Evolutionary conservation across 2,329 filamentous ascomycete genomes (phyloP), one percentile per base, ranked within the genome.

Genomic region (Aschersonia sp.): DNA sequence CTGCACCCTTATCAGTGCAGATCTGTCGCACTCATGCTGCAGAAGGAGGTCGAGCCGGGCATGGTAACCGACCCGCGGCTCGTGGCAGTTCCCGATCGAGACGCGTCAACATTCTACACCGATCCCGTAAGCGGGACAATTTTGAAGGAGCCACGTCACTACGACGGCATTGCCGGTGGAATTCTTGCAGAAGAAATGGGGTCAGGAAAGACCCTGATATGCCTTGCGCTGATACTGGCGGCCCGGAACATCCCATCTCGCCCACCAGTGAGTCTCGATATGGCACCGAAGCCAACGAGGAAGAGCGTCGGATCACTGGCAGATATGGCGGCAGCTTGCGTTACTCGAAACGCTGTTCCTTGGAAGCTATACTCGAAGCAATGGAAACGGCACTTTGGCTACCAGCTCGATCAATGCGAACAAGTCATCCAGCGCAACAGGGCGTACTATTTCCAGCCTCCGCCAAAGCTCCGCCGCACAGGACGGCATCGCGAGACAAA

Each of bases 121-220:
- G 83, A 89, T 51, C 69, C 75, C 4, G 74, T 82, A 43, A 74
- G 78, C 12, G 77, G 78, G 0, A 69, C 70, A 0, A 74, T 88
- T 45, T 60, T 85, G 0, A 70, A 71, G 38, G 76, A 84, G n/a
- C 81, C 85, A 9, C 73, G 75, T 2, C 76, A 77, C 50, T 95
- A 91, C 55, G 87, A 92, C 43, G 74, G 79, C 30, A 75, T 82
- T 4, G 73, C 75, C 50, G 89, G 89, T 35, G 91, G 89, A 3
- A 84, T 91, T 10, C 66, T 89, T 10, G 84, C 85, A 0, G 86
- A 92, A 58, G 82, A 85, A 53, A 89, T 89, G 85, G 84, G 83
- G 5, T 67, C 76, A 0, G 89, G 91, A 0, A 97, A 96, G 67
- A 96, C 91, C 0, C 65, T 96, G 30, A 94, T 96, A 9, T 91